phyloP scores from a whole-genome alignment of 192 early-diverging fungal genomes.

The Umbelopsis sp. region DNA sequence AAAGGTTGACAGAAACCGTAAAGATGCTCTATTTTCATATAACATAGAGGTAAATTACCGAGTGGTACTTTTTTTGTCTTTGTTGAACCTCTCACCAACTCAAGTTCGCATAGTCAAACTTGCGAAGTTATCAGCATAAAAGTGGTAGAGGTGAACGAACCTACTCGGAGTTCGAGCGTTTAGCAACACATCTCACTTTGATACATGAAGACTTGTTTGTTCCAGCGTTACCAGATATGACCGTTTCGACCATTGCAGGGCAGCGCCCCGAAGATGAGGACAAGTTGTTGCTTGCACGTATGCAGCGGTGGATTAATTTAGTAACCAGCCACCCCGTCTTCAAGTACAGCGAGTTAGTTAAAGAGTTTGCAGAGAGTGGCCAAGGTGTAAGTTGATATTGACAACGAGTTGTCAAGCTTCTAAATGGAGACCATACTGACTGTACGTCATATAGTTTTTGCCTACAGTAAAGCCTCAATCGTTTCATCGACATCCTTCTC shows the following conservation, averaged over 20 bases:
- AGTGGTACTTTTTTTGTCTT: neutral
- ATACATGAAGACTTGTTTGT: slow-evolving; percentile 11
- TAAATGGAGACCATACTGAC: neutral
- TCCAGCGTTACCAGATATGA: slow-evolving; percentile 5
- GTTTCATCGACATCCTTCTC: slow-evolving; percentile 2
- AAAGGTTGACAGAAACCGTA: neutral
- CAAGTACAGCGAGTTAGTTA: slow-evolving; percentile 8
- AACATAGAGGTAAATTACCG: slow-evolving; percentile 1
- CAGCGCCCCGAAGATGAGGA: slow-evolving; percentile 15
- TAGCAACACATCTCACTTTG: slow-evolving; percentile 5
- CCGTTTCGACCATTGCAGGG: neutral
- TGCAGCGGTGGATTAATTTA: slow-evolving; percentile 4
- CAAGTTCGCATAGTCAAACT: neutral
- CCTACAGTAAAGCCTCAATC: slow-evolving; percentile 1
- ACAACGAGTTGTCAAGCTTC: neutral
- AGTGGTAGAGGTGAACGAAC: neutral
- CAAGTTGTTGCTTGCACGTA: neutral
- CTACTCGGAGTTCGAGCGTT: neutral
- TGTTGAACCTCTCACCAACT: neutral
- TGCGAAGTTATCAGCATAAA: neutral
- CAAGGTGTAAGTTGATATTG: slow-evolving; percentile 8
- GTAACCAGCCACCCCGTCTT: neutral
- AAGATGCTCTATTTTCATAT: neutral
- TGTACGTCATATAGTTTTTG: neutral
- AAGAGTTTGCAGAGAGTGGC: slow-evolving; percentile 7